Evolutionary conservation across 495 filamentous ascomycete species (phyloP), one percentile per base, ranked within the genome.

Genomic region (Aspergillus kassunensis): DNA sequence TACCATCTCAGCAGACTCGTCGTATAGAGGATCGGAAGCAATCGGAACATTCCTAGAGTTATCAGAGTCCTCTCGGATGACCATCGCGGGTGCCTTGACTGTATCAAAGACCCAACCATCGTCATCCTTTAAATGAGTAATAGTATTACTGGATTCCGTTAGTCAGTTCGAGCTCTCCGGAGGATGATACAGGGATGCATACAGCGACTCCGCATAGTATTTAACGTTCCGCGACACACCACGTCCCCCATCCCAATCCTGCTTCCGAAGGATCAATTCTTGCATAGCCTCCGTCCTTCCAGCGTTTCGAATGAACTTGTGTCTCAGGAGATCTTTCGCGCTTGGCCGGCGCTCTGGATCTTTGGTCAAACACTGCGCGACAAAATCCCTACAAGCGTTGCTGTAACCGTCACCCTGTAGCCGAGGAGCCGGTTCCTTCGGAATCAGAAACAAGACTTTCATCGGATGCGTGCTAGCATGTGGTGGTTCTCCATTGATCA

Each of bases 81-180:
- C 66, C 61, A 79, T 74, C 2, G 70, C 72, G 15, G 78, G 67
- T 20, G 81, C 85, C 64, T 88, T 92, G 58, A 99, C 82, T 0
- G 93, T 99, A 60, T 97, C 93, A 62, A 99, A 99, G n/a, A 97
- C 85, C 93, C 93, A 99, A 45, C 89, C 89, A 58, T 96, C 91
- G 15, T 86, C 76, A 16, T 91, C 86, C 16, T 80, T 75, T n/a
- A 63, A 57, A 1, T 59, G 62, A 76, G 78, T 44, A 77, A 83
- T 62, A n/a, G 83, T 85, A 57, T 86, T 84, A 42, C 73, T 77
- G 50, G 12, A 24, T 44, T 21, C 33, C 9, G 19, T 35, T n/a
- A 16, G 59, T 69, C 42, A 65, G 62, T 31, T 6, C 6, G 4
- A n/a, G 24, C n/a, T 21, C 37, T 3, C 11, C 11, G 10, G 18